Percentiles rank a stretch among this genome's conserved stretches.
These are phyloP conservation scores for Takashimella tepidaria DNA, from an alignment of 1,284 basidiomycete species.

Conservation along the genomic window DNA sequence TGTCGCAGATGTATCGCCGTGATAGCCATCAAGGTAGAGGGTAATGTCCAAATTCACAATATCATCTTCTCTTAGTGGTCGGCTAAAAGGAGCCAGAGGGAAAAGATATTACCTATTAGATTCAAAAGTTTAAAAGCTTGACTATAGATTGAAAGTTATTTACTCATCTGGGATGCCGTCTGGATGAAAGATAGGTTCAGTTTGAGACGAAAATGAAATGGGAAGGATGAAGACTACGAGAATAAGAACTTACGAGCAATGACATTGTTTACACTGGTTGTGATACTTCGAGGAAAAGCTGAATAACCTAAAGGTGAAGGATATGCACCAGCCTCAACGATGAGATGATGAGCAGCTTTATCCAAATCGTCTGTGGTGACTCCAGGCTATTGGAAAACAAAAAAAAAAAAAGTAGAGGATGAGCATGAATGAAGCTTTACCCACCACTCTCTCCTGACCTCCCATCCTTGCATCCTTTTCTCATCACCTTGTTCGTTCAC, in stretches of 20 bases:
- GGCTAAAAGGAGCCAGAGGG: conserved; percentile 50
- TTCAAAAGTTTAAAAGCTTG: too few relatives aligned
- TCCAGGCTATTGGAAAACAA: too few relatives aligned
- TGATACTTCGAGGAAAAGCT: conserved; percentile 78
- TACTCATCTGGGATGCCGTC: conserved; percentile 86
- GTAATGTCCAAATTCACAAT: conserved; percentile 83
- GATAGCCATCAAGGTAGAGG: conserved; percentile 68
- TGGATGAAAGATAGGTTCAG: conserved; percentile 19
- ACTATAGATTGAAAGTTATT: too few relatives aligned
- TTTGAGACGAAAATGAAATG: too few relatives aligned
- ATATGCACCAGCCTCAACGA: conserved; percentile 67
- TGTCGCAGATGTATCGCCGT: conserved; percentile 79
- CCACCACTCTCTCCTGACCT: conserved; percentile 8
- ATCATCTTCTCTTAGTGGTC: conserved; percentile 70
- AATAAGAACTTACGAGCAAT: conserved; percentile 41
- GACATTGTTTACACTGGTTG: conserved; percentile 73
- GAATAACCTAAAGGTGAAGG: conserved; percentile 80
- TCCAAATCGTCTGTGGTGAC: conserved; percentile 72
- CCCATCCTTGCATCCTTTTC: not conserved
- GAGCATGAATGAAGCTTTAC: too few relatives aligned
- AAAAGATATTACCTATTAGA: not conserved
- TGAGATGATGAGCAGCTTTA: conserved; percentile 62
- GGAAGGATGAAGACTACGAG: not conserved
- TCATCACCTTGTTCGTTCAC: too few relatives aligned
- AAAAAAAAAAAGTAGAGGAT: too few relatives aligned